Percentiles rank a stretch among this genome's conserved stretches.
phyloP scores from a whole-genome alignment of 2,329 filamentous ascomycete genomes.

The Diaporthe citrichinensis region DNA sequence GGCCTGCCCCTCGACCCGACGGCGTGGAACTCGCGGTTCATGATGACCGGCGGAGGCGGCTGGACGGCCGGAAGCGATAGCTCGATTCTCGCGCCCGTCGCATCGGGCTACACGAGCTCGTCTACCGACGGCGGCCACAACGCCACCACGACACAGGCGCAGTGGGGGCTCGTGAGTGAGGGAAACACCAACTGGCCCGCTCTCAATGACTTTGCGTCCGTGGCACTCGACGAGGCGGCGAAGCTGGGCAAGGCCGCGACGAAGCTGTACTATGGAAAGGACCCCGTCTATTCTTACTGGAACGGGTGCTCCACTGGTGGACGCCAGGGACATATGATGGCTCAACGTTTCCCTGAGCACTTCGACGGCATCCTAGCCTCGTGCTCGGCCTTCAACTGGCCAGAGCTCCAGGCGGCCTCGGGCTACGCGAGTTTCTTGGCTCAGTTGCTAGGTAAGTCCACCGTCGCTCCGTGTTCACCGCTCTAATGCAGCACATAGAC shows the following conservation, averaged over 20 bases:
- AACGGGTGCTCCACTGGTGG: slow-evolving; percentile 69
- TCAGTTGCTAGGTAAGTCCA: slow-evolving; percentile 48
- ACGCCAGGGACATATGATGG: slow-evolving; percentile 65
- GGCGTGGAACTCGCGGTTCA: slow-evolving; percentile 29
- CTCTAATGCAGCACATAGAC: neutral
- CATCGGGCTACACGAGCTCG: slow-evolving; percentile 35
- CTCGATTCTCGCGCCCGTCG: slow-evolving; percentile 17
- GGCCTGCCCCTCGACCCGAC: slow-evolving; percentile 25
- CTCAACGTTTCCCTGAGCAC: slow-evolving; percentile 65
- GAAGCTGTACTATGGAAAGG: slow-evolving; percentile 61
- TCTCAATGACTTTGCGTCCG: slow-evolving; percentile 52
- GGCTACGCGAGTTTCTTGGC: slow-evolving; percentile 53
- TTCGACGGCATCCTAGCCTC: slow-evolving; percentile 68
- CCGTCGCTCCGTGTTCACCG: slow-evolving; percentile 43
- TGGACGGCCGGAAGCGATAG: slow-evolving; percentile 40
- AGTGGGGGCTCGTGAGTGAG: slow-evolving; percentile 32
- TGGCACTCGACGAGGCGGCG: slow-evolving; percentile 61
- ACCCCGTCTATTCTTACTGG: slow-evolving; percentile 64
- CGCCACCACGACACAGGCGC: slow-evolving; percentile 33
- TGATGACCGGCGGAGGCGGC: slow-evolving; percentile 31
- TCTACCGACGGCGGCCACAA: slow-evolving; percentile 47
- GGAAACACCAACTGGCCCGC: slow-evolving; percentile 44
- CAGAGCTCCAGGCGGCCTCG: slow-evolving; percentile 49
- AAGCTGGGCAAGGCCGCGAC: slow-evolving; percentile 63
- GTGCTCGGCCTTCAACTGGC: slow-evolving; percentile 55